Evolutionary conservation across 495 filamentous ascomycete genomes (phyloP).

Genomic region (Viridothelium virens): DNA sequence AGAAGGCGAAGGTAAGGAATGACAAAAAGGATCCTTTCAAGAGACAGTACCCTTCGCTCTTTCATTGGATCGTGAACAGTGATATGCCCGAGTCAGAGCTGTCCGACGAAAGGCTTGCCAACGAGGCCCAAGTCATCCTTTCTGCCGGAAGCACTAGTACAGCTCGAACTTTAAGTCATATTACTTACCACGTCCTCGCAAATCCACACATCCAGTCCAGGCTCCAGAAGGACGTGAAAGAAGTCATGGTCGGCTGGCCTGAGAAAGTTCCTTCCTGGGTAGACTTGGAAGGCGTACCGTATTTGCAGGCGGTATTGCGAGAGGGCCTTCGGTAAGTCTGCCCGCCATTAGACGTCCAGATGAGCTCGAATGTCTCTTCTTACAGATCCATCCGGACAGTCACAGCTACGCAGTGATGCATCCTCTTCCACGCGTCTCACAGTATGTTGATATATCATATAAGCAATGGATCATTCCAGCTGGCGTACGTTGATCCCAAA

Average conservation of each 20-base stretch:
- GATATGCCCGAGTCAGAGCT: slow-evolving; percentile 39
- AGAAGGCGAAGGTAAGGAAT: no score
- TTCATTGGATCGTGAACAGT: slow-evolving; percentile 38
- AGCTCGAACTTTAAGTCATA: slow-evolving; percentile 33
- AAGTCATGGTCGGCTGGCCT: neutral
- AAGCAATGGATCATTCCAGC: neutral
- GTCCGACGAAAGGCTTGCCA: slow-evolving; percentile 29
- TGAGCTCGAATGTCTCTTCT: no score
- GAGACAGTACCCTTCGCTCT: slow-evolving; percentile 22
- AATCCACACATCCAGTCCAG: slow-evolving; percentile 33
- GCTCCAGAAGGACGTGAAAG: slow-evolving; percentile 30
- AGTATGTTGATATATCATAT: neutral
- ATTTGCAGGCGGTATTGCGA: slow-evolving; percentile 41
- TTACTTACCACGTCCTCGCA: slow-evolving; percentile 39
- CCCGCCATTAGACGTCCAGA: no score
- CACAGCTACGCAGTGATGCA: slow-evolving; percentile 22
- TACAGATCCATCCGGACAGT: neutral
- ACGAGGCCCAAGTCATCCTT: slow-evolving; percentile 41
- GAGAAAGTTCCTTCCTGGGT: slow-evolving; percentile 29
- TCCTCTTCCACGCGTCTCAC: slow-evolving; percentile 17
- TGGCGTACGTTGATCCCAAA: neutral
- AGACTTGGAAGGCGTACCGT: slow-evolving; percentile 45
- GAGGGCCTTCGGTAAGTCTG: slow-evolving; percentile 38
- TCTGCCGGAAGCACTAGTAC: slow-evolving; percentile 45
- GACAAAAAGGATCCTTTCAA: no score